Evolutionary conservation across 2,329 filamentous ascomycete genomes (phyloP).

Genomic region (Microdochium paspali): DNA sequence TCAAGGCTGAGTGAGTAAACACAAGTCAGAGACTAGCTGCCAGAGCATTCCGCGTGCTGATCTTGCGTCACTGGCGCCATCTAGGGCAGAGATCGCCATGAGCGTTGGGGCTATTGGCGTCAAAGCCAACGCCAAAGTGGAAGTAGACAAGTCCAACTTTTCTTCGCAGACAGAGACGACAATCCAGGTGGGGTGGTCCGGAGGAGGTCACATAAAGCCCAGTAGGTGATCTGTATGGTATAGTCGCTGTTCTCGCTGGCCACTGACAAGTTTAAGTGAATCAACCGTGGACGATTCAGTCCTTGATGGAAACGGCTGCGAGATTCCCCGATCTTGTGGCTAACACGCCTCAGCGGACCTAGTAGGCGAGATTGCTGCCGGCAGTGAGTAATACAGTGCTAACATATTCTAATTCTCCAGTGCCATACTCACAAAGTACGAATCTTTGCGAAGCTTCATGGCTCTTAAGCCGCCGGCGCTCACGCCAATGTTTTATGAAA

Average conservation of each 20-base stretch:
- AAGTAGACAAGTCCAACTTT: not conserved
- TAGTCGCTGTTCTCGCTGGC: too few species aligned
- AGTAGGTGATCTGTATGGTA: too few species aligned
- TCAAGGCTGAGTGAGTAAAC: not conserved
- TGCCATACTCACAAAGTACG: not conserved
- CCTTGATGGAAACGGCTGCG: not conserved
- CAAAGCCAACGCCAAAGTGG: not conserved
- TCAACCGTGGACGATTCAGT: not conserved
- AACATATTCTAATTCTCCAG: too few species aligned
- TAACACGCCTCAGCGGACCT: slow-evolving; percentile 1
- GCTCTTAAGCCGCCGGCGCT: not conserved
- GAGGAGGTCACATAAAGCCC: slow-evolving; percentile 1
- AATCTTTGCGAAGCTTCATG: not conserved
- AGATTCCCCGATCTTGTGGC: slow-evolving; percentile 1
- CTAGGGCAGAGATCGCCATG: not conserved
- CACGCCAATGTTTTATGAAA: not conserved
- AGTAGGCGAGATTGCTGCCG: too few species aligned
- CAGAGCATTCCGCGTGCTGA: too few species aligned
- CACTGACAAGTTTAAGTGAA: too few species aligned
- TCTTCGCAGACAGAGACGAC: not conserved
- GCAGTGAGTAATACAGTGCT: too few species aligned
- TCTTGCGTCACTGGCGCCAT: too few species aligned
- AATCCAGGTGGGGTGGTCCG: slow-evolving; percentile 1
- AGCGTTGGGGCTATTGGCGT: not conserved
- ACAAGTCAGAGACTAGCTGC: too few species aligned